These are phyloP conservation scores for Corinectria fuckeliana DNA, from an alignment of 2,329 filamentous ascomycete species.

Conservation along the genomic window DNA sequence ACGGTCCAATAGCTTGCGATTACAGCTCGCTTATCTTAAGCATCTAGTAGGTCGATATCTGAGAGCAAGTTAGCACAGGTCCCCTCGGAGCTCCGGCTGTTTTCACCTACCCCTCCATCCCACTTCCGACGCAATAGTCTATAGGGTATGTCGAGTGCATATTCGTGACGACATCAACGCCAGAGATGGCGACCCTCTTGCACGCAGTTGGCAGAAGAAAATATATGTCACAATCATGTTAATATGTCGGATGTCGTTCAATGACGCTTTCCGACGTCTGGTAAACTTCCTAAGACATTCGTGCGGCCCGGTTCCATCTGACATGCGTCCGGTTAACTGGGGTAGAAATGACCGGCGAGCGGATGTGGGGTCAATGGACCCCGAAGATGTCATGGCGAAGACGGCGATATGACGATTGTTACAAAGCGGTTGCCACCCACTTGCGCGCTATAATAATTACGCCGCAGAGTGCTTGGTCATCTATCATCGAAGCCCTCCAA, in stretches of 20 bases:
- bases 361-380: constrained; percentile 21
- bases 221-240: background rate
- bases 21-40: constrained; percentile 6
- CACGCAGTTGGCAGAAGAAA: background rate
- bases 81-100: constrained; percentile 5
- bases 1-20: background rate
- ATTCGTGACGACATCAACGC: constrained; percentile 15
- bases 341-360: background rate
- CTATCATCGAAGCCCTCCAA: constrained; percentile 14
- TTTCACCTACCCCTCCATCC: constrained; percentile 2
- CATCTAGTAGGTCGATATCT: constrained; percentile 1
- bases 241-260: background rate
- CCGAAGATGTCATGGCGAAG: constrained; percentile 34
- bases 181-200: background rate
- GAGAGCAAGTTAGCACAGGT: background rate
- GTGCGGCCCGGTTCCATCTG: constrained; percentile 23
- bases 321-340: constrained; percentile 21
- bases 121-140: constrained; percentile 7
- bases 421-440: constrained; percentile 3
- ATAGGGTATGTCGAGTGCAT: background rate
- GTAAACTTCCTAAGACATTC: background rate
- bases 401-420: constrained; percentile 17
- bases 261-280: background rate
- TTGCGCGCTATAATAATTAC: constrained; percentile 2
- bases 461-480: constrained; percentile 11